Conservation (phyloP, 2,329 filamentous ascomycete genomes). For the Sarocladium strictum region DNA sequence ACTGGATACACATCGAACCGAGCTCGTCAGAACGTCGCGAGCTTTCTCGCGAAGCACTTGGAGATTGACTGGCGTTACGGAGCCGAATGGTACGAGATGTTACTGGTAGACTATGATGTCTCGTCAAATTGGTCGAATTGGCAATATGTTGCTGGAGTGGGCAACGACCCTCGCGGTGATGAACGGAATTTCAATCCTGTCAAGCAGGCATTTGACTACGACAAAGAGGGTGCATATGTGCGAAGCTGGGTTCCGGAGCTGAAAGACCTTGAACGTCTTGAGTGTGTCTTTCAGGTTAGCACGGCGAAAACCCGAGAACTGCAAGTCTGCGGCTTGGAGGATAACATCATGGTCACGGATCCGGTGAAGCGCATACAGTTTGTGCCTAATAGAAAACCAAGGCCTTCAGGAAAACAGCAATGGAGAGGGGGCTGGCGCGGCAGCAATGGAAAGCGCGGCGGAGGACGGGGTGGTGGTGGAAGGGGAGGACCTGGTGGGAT, state of each 20-base stretch:
- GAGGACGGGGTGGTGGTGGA: constrained; percentile 15
- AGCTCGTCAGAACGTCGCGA: constrained; percentile 70
- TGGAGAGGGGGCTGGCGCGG: constrained; percentile 19
- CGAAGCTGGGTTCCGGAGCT: constrained; percentile 69
- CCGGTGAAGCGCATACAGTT: constrained; percentile 63
- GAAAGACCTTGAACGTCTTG: constrained; percentile 41
- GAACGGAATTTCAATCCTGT: constrained; percentile 75
- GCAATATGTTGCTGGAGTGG: constrained; percentile 76
- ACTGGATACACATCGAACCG: constrained; percentile 77
- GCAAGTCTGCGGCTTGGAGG: constrained; percentile 47
- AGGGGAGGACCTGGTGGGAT: not conserved
- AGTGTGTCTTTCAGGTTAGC: constrained; percentile 66
- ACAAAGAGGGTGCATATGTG: constrained; percentile 62
- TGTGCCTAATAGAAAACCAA: constrained; percentile 46
- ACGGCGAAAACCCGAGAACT: constrained; percentile 55
- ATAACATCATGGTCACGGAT: constrained; percentile 59
- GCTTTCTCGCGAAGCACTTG: constrained; percentile 67
- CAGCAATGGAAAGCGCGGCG: constrained; percentile 21
- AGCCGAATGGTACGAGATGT: constrained; percentile 75
- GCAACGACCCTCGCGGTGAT: constrained; percentile 69
- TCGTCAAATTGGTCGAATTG: constrained; percentile 76
- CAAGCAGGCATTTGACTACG: constrained; percentile 75
- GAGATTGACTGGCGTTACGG: constrained; percentile 74
- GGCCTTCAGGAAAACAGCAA: constrained; percentile 18
- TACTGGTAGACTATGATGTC: constrained; percentile 71